A percentile compares a stretch with the other conserved stretches of the same genome.
These are phyloP conservation scores for Cladorrhinum samala DNA, from an alignment of 495 filamentous ascomycete species.

Conservation along the genomic window DNA sequence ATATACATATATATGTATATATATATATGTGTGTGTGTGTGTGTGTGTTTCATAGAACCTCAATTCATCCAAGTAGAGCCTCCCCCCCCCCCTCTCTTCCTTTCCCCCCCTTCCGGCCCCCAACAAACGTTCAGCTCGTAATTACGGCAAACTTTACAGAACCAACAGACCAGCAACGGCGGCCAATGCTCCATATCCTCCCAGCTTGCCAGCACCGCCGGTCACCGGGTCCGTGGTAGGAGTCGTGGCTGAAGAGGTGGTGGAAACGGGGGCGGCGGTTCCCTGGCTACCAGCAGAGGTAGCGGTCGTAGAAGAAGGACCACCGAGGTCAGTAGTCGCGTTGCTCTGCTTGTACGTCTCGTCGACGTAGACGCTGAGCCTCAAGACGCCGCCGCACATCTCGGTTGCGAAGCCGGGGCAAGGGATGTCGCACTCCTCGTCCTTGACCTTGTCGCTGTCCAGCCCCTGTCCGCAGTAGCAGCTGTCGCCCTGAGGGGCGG, in stretches of 20 bases:
- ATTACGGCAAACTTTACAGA: too few relatives aligned
- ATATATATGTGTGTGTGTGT: too few relatives aligned
- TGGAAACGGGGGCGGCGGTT: too few relatives aligned
- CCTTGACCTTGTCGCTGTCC: not conserved
- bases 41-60: too few relatives aligned
- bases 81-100: too few relatives aligned
- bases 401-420: not conserved
- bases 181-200: not conserved
- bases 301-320: not conserved
- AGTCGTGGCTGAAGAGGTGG: too few relatives aligned
- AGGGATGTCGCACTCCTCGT: not conserved
- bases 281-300: not conserved
- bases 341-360: not conserved
- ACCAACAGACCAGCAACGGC: not conserved
- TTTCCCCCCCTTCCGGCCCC: too few relatives aligned
- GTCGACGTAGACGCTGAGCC: not conserved
- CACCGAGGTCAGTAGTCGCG: not conserved
- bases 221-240: too few relatives aligned
- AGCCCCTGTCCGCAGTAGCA: not conserved
- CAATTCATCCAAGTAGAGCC: too few relatives aligned
- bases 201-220: not conserved
- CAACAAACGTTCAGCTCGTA: too few relatives aligned
- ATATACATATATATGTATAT: too few relatives aligned
- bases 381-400: not conserved
- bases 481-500: not conserved